A percentile compares a stretch with the other conserved stretches of the same genome.
Conservation (phyloP, 192 early-diverging fungal species). For the Pilaira anomala region DNA sequence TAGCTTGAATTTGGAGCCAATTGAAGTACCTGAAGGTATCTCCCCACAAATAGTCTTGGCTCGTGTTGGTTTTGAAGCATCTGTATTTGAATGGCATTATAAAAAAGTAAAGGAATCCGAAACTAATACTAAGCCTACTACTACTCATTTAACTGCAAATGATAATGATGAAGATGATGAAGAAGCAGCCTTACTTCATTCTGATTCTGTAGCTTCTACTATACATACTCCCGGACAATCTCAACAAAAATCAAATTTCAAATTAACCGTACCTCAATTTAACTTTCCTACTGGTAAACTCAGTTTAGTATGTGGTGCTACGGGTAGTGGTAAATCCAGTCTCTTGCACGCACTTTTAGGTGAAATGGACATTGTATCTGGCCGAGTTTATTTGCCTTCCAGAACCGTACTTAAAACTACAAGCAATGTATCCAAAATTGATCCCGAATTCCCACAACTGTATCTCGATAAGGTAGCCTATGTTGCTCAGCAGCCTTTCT, state of each 20-base stretch:
- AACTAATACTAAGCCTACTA: no score
- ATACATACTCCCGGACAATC: neutral
- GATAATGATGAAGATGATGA: neutral
- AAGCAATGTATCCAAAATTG: neutral
- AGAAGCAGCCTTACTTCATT: neutral
- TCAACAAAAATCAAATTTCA: conserved; percentile 9
- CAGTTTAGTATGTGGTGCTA: conserved; percentile 61
- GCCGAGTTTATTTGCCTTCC: conserved; percentile 33
- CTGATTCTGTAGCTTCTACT: conserved; percentile 5
- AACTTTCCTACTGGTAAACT: conserved; percentile 50
- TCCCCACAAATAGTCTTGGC: neutral
- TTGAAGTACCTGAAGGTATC: conserved; percentile 2
- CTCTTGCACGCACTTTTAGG: conserved; percentile 51
- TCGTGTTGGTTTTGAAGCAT: conserved; percentile 15
- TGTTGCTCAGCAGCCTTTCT: conserved; percentile 52
- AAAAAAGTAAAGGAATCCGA: neutral
- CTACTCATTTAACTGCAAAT: no score
- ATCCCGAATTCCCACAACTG: neutral
- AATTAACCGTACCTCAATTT: conserved; percentile 37
- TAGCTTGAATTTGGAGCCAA: neutral
- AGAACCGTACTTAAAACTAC: neutral
- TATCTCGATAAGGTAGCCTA: conserved; percentile 34
- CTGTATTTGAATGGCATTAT: conserved; percentile 23
- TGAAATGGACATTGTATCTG: conserved; percentile 46
- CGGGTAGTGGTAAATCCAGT: conserved; percentile 67